Conservation (phyloP, 208 protist genomes). For the Porcisia hertigi region DNA sequence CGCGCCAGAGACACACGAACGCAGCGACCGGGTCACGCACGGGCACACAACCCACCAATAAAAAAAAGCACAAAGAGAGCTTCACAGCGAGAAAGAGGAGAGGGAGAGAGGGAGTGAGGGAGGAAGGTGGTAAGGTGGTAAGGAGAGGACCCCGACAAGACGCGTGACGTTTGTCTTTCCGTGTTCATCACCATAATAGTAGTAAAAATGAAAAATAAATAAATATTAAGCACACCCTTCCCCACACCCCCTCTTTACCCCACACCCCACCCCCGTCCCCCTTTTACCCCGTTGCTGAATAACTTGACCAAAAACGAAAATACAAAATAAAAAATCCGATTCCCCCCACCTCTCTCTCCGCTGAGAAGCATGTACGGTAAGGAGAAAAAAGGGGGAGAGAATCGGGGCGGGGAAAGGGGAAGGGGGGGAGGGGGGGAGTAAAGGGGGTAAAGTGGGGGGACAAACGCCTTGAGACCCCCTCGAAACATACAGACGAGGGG, state of each 20-base stretch:
- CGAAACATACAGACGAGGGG: no score
- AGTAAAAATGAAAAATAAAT: neutral
- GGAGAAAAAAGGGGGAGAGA: neutral
- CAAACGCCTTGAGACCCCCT: no score
- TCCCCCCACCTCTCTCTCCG: constrained; percentile 28
- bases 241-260: no score
- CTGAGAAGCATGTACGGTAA: neutral
- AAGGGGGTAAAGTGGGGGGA: neutral
- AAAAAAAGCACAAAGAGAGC: constrained; percentile 1
- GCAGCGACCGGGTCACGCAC: neutral
- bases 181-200: no score
- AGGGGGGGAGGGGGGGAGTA: neutral
- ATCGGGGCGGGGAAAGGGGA: neutral
- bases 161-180: no score
- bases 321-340: constrained; percentile 1
- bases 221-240: neutral
- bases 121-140: neutral
- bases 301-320: neutral
- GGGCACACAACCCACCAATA: neutral
- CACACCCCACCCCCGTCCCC: no score
- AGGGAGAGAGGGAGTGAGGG: neutral
- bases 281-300: no score
- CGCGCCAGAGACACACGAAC: neutral
- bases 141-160: neutral
- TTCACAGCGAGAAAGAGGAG: neutral